Evolutionary conservation across 768 basidiomycete species (phyloP), one percentile per base, ranked within the genome.

Genomic region (Hygrocybe punicea): DNA sequence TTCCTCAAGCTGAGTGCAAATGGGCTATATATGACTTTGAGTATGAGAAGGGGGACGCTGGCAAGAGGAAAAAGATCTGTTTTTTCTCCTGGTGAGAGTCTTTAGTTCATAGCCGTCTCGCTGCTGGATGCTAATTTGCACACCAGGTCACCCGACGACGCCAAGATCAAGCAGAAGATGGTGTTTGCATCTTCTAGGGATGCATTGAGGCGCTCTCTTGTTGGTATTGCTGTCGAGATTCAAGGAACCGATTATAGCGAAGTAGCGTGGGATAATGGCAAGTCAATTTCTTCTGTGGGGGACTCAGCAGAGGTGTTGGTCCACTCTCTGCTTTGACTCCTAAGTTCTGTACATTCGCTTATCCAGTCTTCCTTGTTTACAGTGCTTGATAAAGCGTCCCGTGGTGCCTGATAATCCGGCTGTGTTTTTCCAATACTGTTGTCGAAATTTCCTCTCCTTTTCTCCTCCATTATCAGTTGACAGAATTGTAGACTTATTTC

Each of bases 11-110:
- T 25, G 82, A 87, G 59, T 91, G 89, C 67, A 78, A 89, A 73
- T 99, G 85, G 84, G 95, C 89, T n/a, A 81, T 98, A 21, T 96
- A 93, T 66, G 94, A 98, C 71, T 87, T 95, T 60, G 86, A 91
- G 63, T 98, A 80, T 65, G 81, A 87, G 76, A 83, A 80, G 68
- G 85, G 80, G 55, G 86, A 78, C 8, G 87, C 76, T 52, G 89
- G 89, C 36, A 85, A 81, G 74, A 82, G 94, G 73, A 93, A 85
- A 78, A 98, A 97, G 79, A 77, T 98, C 56, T 71, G 78, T 62
- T 95, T 98, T 70, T 66, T 84, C 68, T 82, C 84, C 48, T 99
- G 96, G 96, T 97, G 67, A 71, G 89, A 83, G 13, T 53, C 57
- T 61, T 35, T 34, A 54, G 45, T 23, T 60, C 61, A 51, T 17